Evolutionary conservation across 2,329 filamentous ascomycete species (phyloP), one percentile per base, ranked within the genome.

Genomic region (Aspergillus floridensis): DNA sequence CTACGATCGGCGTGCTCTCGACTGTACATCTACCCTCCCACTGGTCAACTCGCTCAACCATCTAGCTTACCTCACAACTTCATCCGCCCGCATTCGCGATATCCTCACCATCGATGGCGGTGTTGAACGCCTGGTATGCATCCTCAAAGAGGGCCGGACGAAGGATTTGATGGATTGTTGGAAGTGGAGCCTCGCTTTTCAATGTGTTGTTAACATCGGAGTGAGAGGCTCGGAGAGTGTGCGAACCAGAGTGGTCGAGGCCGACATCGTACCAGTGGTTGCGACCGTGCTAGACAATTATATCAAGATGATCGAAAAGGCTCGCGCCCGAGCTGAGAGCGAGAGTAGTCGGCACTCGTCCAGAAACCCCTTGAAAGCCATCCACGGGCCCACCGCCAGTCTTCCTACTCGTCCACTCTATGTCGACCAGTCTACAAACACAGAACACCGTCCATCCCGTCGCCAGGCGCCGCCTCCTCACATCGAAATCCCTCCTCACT

Each of bases 131-230:
- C 82, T 99, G 68, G 91, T 99, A 74, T 97, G 92, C 84, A 97
- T 99, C 72, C 86, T 99, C 76, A 99, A 99, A 79, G 92, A 96
- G 78, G 95, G 95, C 64, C 86, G 95, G 73, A 97, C 91, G 79
- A 96, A 93, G 78, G 93, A 99, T 75, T 89, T 97, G 88, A 97
- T 98, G 93, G 93, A 97, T 76, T 96, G 96, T 91, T 99, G 95
- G 95, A 98, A 98, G 79, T 99, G 95, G 95, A 99, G 97, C 73
- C 84, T 99, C 63, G 95, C 95, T 56, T 99, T 99, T 76, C 95
- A 98, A 78, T 99, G 95, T 76, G 93, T 98, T 65, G 95, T 99
- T 74, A 99, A 99, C 77, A 98, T 99, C 72, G 95, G 95, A 59
- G 93, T 99, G 61, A 87, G 95, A 67, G 95, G 95, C 61, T 97